These are phyloP conservation scores for Sporothrix pallida DNA, from an alignment of 2,329 filamentous ascomycete species.

Conservation along the genomic window DNA sequence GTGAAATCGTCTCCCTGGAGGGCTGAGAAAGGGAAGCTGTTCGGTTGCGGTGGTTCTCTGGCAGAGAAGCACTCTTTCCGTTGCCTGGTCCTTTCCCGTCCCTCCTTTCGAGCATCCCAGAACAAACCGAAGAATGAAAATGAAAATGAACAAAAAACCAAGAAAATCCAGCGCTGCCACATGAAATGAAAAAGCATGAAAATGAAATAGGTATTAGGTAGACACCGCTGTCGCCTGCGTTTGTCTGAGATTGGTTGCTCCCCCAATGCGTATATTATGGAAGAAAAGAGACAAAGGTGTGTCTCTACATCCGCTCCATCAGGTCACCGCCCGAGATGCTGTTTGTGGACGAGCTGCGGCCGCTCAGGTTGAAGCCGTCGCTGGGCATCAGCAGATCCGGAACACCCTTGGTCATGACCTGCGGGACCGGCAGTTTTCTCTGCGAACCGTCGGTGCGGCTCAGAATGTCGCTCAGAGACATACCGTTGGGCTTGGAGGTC, in stretches of 20 bases:
- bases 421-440: slow-evolving; percentile 87
- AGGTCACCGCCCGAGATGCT: slow-evolving; percentile 77
- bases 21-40: neutral
- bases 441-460: slow-evolving; percentile 84
- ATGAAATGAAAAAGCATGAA: slow-evolving; percentile 1
- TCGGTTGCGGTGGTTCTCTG: neutral
- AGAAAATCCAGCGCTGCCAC: slow-evolving; percentile 6
- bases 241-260: neutral
- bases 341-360: slow-evolving; percentile 76
- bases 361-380: slow-evolving; percentile 71
- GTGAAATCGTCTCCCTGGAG: slow-evolving; percentile 24
- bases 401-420: slow-evolving; percentile 80
- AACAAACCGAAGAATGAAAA: neutral
- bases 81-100: no score
- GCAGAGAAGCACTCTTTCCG: neutral
- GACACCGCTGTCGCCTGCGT: slow-evolving; percentile 19
- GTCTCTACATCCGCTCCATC: slow-evolving; percentile 42
- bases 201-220: slow-evolving; percentile 10
- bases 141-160: neutral
- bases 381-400: slow-evolving; percentile 78
- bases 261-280: slow-evolving; percentile 5
- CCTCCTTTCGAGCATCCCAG: slow-evolving; percentile 21
- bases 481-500: slow-evolving; percentile 62
- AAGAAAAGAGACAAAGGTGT: neutral
- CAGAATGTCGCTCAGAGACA: slow-evolving; percentile 91